phyloP scores from a whole-genome alignment of 129 eudicot genomes.

The Daucus carota region DNA sequence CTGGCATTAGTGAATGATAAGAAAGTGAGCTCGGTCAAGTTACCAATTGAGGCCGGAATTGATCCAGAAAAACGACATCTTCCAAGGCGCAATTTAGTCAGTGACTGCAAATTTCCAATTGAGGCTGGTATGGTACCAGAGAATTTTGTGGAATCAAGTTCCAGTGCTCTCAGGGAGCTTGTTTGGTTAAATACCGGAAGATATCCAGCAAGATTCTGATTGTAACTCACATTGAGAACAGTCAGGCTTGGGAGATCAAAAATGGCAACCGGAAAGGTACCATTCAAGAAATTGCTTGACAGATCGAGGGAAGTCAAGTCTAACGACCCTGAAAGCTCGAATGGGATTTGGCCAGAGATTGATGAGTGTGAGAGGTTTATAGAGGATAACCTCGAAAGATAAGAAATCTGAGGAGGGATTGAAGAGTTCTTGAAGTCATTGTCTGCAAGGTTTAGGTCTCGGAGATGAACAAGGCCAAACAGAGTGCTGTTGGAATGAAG shows the following conservation, averaged over 20 bases:
- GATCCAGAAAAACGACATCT: constrained; percentile 8
- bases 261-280: constrained; percentile 20
- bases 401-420: constrained; percentile 10
- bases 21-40: constrained; percentile 19
- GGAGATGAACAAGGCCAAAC: constrained; percentile 16
- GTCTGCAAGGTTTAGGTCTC: constrained; percentile 10
- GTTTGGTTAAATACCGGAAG: constrained; percentile 22
- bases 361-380: constrained; percentile 1
- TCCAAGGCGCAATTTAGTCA: background rate
- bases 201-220: constrained; percentile 16
- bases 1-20: background rate
- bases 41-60: constrained; percentile 20
- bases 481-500: constrained; percentile 13
- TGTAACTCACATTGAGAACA: background rate
- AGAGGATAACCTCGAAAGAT: background rate
- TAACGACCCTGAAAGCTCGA: background rate
- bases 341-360: constrained; percentile 9
- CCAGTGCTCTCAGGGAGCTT: constrained; percentile 12
- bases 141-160: constrained; percentile 9
- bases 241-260: constrained; percentile 16
- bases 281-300: background rate
- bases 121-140: constrained; percentile 25
- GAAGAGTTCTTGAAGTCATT: constrained; percentile 15
- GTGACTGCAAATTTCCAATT: constrained; percentile 14
- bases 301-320: constrained; percentile 11